Evolutionary conservation across 108 stramenopile genomes (phyloP), one percentile per base, ranked within the genome.

Genomic region (Nitzschia putrida): DNA sequence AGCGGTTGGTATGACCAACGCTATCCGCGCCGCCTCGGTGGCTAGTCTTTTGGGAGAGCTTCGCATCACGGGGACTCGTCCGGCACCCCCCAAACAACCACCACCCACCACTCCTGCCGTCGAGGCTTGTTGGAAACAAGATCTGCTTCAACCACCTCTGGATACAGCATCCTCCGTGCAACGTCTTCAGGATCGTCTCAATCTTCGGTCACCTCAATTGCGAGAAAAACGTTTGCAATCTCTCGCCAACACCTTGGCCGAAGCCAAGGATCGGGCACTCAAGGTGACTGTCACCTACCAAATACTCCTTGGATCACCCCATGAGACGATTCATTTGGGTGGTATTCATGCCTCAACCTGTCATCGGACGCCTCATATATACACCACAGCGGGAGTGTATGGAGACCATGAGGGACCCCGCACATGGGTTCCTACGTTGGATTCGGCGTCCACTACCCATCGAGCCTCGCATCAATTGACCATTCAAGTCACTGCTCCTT

Each of bases 401-500:
- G 93, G 93, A 7, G 93, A 94, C 69, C 88, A 89, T 68, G 87
- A 91, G 71, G 93, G 93, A 50, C 79, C 90, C 22, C 81, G 88
- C 68, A 78, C 78, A 37, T 94, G 93, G 90, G 52, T 91, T 18
- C 89, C 90, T 18, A 86, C 83, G n/a, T 71, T 85, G 5, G 93
- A 94, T 77, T 91, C 93, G 10, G 90, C 93, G 20, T 72, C 87
- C 0, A 69, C 79, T 14, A 44, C 69, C 13, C 93, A 94, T 72
- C 79, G 93, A 26, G 64, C 83, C 38, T 79, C 88, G 0, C 89
- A 90, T 56, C 84, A 91, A 61, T 58, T 89, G 5, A 49, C 80
- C 8, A 74, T 94, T 10, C 65, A 69, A 42, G 89, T 94, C 7
- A 91, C 89, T 8, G 78, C 92, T 18, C 73, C 53, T 34, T 47